Percentiles rank a stretch among this genome's conserved stretches.
These are phyloP conservation scores for Striga asiatica DNA, from an alignment of 257 asterid species.

Conservation along the genomic window DNA sequence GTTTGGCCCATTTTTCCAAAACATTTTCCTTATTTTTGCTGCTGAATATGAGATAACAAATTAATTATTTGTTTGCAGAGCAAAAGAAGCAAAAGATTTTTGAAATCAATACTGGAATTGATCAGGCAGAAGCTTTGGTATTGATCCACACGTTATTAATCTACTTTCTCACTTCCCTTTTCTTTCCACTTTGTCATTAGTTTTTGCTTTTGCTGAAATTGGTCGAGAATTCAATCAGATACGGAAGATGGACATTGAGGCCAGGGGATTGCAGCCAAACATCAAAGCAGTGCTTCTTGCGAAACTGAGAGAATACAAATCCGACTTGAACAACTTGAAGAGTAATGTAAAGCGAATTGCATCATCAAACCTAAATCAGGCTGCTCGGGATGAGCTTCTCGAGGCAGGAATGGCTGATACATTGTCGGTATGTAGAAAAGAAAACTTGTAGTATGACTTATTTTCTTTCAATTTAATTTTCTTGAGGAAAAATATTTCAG, in stretches of 20 bases:
- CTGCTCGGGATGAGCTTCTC: conserved; percentile 74
- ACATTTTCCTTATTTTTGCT: background rate
- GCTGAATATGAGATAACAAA: conserved; percentile 1
- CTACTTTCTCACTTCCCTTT: too few relatives aligned
- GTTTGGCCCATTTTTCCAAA: too few relatives aligned
- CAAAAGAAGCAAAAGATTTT: conserved; percentile 60
- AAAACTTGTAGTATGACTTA: too few relatives aligned
- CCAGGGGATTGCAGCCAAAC: conserved; percentile 68
- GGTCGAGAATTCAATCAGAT: conserved; percentile 33
- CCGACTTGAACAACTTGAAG: conserved; percentile 73
- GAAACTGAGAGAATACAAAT: conserved; percentile 70
- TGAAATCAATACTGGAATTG: conserved; percentile 54
- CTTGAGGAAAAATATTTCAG: too few relatives aligned
- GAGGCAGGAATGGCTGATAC: conserved; percentile 85
- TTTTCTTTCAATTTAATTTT: too few relatives aligned
- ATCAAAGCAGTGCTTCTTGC: conserved; percentile 70
- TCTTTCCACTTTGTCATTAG: background rate
- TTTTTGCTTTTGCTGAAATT: conserved; percentile 3
- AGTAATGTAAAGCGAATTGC: conserved; percentile 47
- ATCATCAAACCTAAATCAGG: conserved; percentile 47
- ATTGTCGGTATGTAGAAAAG: conserved; percentile 41
- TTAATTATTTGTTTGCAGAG: conserved; percentile 36
- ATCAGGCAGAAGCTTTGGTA: conserved; percentile 83
- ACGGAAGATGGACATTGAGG: conserved; percentile 81
- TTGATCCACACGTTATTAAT: background rate